Conservation (phyloP, 371 early-diverging fungal species). For the Mucor lusitanicus region DNA sequence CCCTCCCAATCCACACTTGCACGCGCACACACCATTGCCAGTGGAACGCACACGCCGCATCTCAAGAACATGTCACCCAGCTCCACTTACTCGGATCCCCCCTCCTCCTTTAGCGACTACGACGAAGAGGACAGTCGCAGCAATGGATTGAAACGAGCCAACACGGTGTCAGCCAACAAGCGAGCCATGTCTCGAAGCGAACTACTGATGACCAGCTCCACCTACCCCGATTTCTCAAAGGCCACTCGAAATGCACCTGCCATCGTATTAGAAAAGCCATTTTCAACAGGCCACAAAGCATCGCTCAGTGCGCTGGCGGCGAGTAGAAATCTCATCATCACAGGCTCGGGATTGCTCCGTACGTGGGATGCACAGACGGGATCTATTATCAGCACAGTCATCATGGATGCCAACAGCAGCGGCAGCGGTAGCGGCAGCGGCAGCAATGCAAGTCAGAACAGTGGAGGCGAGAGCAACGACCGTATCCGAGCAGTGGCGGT, state of each 20-base stretch:
- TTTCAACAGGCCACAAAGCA: constrained; percentile 22
- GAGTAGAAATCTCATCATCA: constrained; percentile 16
- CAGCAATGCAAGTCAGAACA: constrained; percentile 4
- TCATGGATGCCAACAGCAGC: constrained; percentile 2
- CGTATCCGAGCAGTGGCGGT: constrained; percentile 35
- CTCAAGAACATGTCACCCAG: not conserved
- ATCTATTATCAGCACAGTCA: constrained; percentile 8
- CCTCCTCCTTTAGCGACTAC: not conserved
- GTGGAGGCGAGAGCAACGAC: constrained; percentile 27
- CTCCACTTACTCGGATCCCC: not conserved
- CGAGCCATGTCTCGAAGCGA: constrained; percentile 24
- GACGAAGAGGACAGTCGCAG: not conserved
- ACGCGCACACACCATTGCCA: constrained; percentile 33
- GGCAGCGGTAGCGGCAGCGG: not conserved
- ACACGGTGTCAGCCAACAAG: constrained; percentile 6
- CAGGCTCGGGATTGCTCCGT: constrained; percentile 15
- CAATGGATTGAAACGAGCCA: constrained; percentile 14
- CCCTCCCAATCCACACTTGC: constrained; percentile 42
- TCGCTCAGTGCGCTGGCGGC: constrained; percentile 11
- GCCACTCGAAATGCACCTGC: constrained; percentile 25
- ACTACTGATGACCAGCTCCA: constrained; percentile 14
- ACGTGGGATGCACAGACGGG: constrained; percentile 21
- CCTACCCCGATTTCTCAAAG: constrained; percentile 22
- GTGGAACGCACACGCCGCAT: not conserved
- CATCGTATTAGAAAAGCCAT: constrained; percentile 3